Evolutionary conservation across 441 rosid genomes (phyloP).

Genomic region (Mallotus japonicus): DNA sequence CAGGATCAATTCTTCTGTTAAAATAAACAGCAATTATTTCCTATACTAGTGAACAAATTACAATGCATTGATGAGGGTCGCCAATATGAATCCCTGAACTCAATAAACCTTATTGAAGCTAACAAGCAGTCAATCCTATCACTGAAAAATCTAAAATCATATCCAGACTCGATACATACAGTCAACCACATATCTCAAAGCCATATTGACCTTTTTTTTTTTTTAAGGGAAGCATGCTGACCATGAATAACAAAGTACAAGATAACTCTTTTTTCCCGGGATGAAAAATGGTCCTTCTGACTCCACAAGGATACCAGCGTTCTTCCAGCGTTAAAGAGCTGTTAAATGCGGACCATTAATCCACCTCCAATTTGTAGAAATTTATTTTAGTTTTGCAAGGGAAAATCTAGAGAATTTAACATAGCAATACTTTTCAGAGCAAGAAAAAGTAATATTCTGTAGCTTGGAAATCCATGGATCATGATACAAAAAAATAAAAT

Average conservation of each 20-base stretch:
- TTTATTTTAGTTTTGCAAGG: not conserved
- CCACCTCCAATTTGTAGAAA: slow-evolving; percentile 57
- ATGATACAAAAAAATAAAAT: not conserved
- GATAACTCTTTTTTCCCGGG: no score
- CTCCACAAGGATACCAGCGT: slow-evolving; percentile 49
- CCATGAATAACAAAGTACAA: not conserved
- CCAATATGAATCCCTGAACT: not conserved
- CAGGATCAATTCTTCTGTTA: not conserved
- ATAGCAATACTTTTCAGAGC: slow-evolving; percentile 2
- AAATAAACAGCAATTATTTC: not conserved
- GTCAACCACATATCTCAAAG: not conserved
- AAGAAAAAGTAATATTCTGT: not conserved
- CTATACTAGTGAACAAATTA: no score
- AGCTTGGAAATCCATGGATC: not conserved
- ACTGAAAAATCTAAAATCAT: not conserved
- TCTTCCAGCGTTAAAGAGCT: slow-evolving; percentile 78
- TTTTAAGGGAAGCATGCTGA: not conserved
- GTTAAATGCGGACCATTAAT: slow-evolving; percentile 93
- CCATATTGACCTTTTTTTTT: not conserved
- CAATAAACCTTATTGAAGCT: not conserved
- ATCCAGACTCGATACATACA: not conserved
- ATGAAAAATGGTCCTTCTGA: slow-evolving; percentile 61
- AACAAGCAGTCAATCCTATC: not conserved
- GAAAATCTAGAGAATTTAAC: slow-evolving; percentile 13
- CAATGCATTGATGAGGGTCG: not conserved